Percentiles rank a stretch among this genome's conserved stretches.
Evolutionary conservation across 805 yeast genomes (phyloP).

Genomic region (Candida patagonica): DNA sequence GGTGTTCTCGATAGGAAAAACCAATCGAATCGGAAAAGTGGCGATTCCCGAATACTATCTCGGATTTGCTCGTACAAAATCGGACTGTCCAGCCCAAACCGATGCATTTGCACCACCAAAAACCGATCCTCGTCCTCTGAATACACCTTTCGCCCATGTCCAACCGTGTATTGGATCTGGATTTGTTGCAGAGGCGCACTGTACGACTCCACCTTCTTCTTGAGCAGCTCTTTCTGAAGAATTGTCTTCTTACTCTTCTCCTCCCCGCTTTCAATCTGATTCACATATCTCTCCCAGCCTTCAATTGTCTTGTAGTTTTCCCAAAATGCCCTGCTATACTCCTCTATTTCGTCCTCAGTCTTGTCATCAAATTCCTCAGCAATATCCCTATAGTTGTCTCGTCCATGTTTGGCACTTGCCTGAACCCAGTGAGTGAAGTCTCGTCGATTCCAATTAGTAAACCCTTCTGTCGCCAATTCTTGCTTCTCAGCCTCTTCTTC

Average conservation of each 20-base stretch:
- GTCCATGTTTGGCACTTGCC: constrained; percentile 68
- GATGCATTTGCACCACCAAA: constrained; percentile 66
- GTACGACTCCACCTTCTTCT: constrained; percentile 63
- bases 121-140: constrained; percentile 89
- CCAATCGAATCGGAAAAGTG: constrained; percentile 79
- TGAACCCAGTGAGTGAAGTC: constrained; percentile 80
- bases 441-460: constrained; percentile 72
- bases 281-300: constrained; percentile 75
- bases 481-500: constrained; percentile 62
- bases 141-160: constrained; percentile 58
- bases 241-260: constrained; percentile 58
- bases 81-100: constrained; percentile 70
- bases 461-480: constrained; percentile 57
- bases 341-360: constrained; percentile 65
- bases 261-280: constrained; percentile 82
- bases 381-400: constrained; percentile 61
- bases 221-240: constrained; percentile 69
- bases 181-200: constrained; percentile 74
- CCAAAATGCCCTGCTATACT: constrained; percentile 81
- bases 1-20: constrained; percentile 74
- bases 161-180: constrained; percentile 61
- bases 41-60: constrained; percentile 62
- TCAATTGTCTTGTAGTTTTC: constrained; percentile 66
- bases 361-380: constrained; percentile 77
- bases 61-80: constrained; percentile 73